These are phyloP conservation scores for Crithidia acanthocephali DNA, from an alignment of 208 protist genomes.

Conservation along the genomic window DNA sequence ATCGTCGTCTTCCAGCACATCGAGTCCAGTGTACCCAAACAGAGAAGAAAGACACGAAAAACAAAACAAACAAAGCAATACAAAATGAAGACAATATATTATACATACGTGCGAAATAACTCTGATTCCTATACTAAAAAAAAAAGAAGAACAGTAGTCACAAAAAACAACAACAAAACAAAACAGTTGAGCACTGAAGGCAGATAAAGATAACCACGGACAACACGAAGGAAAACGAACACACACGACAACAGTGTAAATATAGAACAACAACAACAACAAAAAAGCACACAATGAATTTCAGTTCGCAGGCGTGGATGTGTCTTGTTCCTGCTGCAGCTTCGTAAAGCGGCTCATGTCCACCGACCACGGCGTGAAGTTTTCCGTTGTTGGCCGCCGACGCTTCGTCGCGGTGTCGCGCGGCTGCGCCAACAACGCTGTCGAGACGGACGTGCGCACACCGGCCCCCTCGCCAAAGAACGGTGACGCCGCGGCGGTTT, in stretches of 20 bases:
- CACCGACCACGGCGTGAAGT: constrained; percentile 34
- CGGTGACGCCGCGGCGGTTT: not conserved
- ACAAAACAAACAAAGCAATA: not conserved
- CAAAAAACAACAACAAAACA: no score
- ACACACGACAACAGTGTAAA: not conserved
- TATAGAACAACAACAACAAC: not conserved
- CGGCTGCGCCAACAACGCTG: constrained; percentile 15
- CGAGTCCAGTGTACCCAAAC: no score
- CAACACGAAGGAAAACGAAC: not conserved
- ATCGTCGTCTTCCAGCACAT: no score
- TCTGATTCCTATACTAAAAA: no score
- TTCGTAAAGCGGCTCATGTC: constrained; percentile 27
- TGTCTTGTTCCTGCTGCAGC: constrained; percentile 11
- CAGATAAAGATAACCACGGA: not conserved
- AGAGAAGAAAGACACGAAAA: not conserved
- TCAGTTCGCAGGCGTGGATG: not conserved
- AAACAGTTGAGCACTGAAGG: no score
- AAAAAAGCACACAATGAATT: no score
- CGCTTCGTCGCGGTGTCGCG: constrained; percentile 31
- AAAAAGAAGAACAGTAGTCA: no score
- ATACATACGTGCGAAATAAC: no score
- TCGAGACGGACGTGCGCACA: constrained; percentile 3
- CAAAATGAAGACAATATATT: not conserved
- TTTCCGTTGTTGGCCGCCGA: constrained; percentile 28
- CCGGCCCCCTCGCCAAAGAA: constrained; percentile 6